Evolutionary conservation across 164 flowering plant genomes (phyloP).

Genomic region (Malania oleifera): DNA sequence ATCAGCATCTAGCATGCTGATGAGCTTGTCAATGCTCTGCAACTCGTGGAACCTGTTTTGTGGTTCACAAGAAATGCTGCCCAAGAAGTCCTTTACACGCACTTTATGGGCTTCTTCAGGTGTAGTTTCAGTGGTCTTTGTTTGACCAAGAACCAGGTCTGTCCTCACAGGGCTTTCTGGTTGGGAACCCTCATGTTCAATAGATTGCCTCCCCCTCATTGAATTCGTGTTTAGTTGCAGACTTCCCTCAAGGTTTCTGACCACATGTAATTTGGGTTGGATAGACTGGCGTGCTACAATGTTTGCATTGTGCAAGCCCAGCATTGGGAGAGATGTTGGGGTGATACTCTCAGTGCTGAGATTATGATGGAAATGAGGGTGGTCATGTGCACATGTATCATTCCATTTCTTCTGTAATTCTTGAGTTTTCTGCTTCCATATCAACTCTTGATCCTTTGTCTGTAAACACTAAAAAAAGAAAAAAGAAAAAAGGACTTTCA

Average conservation of each 20-base stretch:
- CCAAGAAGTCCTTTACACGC: slow-evolving; percentile 42
- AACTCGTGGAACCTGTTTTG: slow-evolving; percentile 27
- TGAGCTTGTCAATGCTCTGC: slow-evolving; percentile 36
- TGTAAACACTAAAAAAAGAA: slow-evolving; percentile 16
- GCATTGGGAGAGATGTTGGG: slow-evolving; percentile 31
- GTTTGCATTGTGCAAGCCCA: slow-evolving; percentile 38
- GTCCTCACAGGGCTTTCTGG: slow-evolving; percentile 77
- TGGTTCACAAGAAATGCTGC: slow-evolving; percentile 53
- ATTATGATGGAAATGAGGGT: slow-evolving; percentile 55
- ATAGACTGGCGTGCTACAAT: slow-evolving; percentile 32
- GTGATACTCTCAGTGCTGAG: slow-evolving; percentile 27
- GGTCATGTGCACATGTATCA: slow-evolving; percentile 57
- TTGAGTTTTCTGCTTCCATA: slow-evolving; percentile 51
- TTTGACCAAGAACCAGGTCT: slow-evolving; percentile 69
- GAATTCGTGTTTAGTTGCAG: slow-evolving; percentile 35
- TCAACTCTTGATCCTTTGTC: slow-evolving; percentile 50
- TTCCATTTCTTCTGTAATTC: slow-evolving; percentile 82
- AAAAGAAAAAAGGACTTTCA: no score
- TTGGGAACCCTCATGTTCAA: slow-evolving; percentile 22
- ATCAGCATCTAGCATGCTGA: slow-evolving; percentile 50
- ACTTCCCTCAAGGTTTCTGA: slow-evolving; percentile 33
- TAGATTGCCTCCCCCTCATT: slow-evolving; percentile 14
- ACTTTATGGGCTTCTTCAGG: slow-evolving; percentile 34
- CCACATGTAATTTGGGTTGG: slow-evolving; percentile 44
- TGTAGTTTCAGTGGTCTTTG: slow-evolving; percentile 22